Evolutionary conservation across 2,329 filamentous ascomycete genomes (phyloP).

Genomic region (Ophiocordyceps camponoti-saundersi): DNA sequence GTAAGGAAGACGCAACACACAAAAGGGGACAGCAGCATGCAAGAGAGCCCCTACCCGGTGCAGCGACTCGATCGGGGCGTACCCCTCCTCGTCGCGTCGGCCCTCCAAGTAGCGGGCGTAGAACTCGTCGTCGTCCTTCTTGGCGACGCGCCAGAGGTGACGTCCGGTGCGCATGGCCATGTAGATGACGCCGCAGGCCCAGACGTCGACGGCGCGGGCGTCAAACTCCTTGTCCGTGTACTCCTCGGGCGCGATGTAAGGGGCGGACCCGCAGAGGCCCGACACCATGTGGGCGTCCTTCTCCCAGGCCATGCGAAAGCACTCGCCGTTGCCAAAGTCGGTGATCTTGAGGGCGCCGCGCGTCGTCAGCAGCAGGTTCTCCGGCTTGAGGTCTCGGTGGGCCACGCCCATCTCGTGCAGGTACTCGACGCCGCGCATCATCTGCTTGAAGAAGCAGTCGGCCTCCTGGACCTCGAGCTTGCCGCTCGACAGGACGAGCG

Average conservation of each 20-base stretch:
- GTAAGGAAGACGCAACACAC: not conserved
- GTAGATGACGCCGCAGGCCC: constrained; percentile 97
- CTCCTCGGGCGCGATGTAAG: constrained; percentile 94
- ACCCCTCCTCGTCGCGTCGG: constrained; percentile 84
- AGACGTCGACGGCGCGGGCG: constrained; percentile 91
- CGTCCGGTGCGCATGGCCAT: constrained; percentile 98
- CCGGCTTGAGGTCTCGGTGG: constrained; percentile 89
- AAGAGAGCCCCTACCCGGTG: constrained; percentile 56
- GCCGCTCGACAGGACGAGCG: constrained; percentile 73
- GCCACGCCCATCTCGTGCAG: constrained; percentile 99
- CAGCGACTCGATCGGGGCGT: constrained; percentile 87
- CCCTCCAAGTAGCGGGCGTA: constrained; percentile 90
- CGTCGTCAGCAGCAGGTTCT: constrained; percentile 86
- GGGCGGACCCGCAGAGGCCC: constrained; percentile 86
- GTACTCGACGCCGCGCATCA: constrained; percentile 98
- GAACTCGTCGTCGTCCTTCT: constrained; percentile 94
- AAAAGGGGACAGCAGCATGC: not conserved
- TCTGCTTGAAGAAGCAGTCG: constrained; percentile 97
- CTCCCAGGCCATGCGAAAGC: constrained; percentile 99
- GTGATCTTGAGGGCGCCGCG: constrained; percentile 93
- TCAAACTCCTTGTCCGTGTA: constrained; percentile 94
- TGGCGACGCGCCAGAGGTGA: constrained; percentile 92
- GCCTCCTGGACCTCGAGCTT: constrained; percentile 87
- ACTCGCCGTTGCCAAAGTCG: constrained; percentile 97
- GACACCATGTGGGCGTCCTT: constrained; percentile 97